phyloP scores from a whole-genome alignment of 2,329 filamentous ascomycete species.

The Phaeosphaeriaceae sp. region DNA sequence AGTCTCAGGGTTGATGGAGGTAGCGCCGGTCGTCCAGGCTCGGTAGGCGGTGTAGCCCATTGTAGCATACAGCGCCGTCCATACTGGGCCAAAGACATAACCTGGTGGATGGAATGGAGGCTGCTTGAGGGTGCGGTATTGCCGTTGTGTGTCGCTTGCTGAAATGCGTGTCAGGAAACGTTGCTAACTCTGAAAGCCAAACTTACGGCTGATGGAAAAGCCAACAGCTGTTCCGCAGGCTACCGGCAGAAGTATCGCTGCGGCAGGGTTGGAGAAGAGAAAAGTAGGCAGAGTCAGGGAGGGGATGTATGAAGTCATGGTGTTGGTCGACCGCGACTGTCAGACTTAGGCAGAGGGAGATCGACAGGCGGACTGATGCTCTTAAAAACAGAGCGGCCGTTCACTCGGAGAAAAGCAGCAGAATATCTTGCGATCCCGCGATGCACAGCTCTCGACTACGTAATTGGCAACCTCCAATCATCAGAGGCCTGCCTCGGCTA shows the following conservation, averaged over 20 bases:
- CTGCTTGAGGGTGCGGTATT: constrained; percentile 72
- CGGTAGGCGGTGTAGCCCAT: constrained; percentile 93
- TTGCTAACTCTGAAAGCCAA: not conserved
- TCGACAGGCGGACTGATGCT: not conserved
- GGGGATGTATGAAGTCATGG: constrained; percentile 82
- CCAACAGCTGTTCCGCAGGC: constrained; percentile 76
- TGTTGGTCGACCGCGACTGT: constrained; percentile 28
- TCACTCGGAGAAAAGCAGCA: not conserved
- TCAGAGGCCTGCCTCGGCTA: constrained; percentile 11
- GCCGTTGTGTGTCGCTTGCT: constrained; percentile 57
- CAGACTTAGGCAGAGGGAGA: not conserved
- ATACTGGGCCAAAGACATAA: constrained; percentile 65
- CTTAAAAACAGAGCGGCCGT: not conserved
- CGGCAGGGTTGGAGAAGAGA: constrained; percentile 74
- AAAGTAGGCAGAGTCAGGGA: constrained; percentile 75
- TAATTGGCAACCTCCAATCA: constrained; percentile 18
- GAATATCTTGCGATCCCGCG: constrained; percentile 12
- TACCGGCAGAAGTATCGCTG: constrained; percentile 78
- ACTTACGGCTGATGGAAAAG: constrained; percentile 70
- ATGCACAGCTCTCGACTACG: constrained; percentile 1
- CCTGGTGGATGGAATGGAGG: constrained; percentile 64
- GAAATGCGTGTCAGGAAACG: constrained; percentile 2
- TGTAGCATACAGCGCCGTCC: constrained; percentile 66
- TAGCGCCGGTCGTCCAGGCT: constrained; percentile 69
- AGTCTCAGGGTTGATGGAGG: constrained; percentile 58